Conservation (phyloP, 225 moss, liverwort and hornwort species). For the Ulota crispa region DNA sequence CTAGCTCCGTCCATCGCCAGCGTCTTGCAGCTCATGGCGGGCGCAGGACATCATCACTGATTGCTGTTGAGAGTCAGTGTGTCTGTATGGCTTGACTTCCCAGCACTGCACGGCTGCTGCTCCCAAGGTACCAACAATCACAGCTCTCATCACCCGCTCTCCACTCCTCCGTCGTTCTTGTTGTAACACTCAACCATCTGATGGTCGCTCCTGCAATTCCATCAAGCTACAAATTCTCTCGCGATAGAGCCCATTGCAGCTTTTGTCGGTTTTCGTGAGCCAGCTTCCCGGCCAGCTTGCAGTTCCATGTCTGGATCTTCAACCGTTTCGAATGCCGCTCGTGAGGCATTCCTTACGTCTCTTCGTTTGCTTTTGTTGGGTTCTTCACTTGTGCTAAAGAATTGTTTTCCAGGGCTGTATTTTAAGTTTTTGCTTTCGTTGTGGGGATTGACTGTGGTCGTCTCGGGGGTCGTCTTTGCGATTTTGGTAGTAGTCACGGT, state of each 20-base stretch:
- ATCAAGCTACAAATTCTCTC: not conserved
- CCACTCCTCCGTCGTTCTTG: not conserved
- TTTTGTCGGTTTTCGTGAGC: not conserved
- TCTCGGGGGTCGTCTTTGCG: not conserved
- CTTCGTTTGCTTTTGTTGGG: not conserved
- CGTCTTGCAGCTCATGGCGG: not conserved
- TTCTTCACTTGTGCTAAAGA: too few relatives aligned
- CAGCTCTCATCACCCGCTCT: not conserved
- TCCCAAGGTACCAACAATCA: not conserved
- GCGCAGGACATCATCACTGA: not conserved
- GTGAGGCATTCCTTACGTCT: not conserved
- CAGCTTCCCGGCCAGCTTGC: too few relatives aligned
- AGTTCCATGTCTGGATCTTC: too few relatives aligned
- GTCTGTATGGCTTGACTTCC: constrained; percentile 2
- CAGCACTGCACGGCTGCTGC: too few relatives aligned
- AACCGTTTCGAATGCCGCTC: not conserved
- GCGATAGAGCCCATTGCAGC: not conserved
- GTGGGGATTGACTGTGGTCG: not conserved
- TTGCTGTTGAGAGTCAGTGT: not conserved
- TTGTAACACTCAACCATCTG: not conserved
- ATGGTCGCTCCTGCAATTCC: not conserved
- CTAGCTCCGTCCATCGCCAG: too few relatives aligned
- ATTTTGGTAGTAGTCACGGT: not conserved
- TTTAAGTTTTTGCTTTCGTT: not conserved
- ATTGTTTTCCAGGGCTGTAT: not conserved